phyloP scores from a whole-genome alignment of 2,329 filamentous ascomycete genomes.

The Trichoderma breve region DNA sequence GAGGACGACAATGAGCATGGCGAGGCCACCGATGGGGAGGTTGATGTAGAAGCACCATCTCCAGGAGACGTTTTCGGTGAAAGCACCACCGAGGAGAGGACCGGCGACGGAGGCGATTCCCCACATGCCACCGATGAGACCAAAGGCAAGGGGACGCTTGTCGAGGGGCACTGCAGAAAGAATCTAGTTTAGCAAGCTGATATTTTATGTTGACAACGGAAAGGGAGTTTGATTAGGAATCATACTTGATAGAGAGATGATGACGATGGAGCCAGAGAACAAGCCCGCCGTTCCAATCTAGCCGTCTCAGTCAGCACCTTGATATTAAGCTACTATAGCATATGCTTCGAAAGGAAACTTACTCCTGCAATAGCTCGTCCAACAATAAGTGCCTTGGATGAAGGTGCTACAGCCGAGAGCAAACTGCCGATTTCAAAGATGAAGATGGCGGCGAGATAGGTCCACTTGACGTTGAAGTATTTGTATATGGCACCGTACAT shows the following conservation, averaged over 20 bases:
- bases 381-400: conserved; percentile 49
- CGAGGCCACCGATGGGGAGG: conserved; percentile 46
- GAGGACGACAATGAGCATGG: conserved; percentile 49
- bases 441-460: conserved; percentile 43
- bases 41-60: conserved; percentile 53
- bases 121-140: conserved; percentile 55
- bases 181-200: not conserved
- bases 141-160: conserved; percentile 54
- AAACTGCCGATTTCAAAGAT: conserved; percentile 46
- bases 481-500: conserved; percentile 51
- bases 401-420: conserved; percentile 45
- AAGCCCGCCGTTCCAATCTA: conserved; percentile 50
- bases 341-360: conserved; percentile 16
- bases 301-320: conserved; percentile 19
- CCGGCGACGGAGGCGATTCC: conserved; percentile 53
- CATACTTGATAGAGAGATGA: conserved; percentile 43
- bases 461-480: conserved; percentile 48
- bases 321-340: not conserved
- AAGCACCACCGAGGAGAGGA: conserved; percentile 50
- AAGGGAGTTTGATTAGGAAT: not conserved
- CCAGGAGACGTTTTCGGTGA: conserved; percentile 51
- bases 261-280: conserved; percentile 50
- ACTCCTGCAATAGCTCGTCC: conserved; percentile 51
- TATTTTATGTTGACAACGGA: not conserved
- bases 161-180: conserved; percentile 46